A percentile compares a stretch with the other conserved stretches of the same genome.
Evolutionary conservation across 2,329 filamentous ascomycete species (phyloP).

Genomic region (Diplodia corticola): DNA sequence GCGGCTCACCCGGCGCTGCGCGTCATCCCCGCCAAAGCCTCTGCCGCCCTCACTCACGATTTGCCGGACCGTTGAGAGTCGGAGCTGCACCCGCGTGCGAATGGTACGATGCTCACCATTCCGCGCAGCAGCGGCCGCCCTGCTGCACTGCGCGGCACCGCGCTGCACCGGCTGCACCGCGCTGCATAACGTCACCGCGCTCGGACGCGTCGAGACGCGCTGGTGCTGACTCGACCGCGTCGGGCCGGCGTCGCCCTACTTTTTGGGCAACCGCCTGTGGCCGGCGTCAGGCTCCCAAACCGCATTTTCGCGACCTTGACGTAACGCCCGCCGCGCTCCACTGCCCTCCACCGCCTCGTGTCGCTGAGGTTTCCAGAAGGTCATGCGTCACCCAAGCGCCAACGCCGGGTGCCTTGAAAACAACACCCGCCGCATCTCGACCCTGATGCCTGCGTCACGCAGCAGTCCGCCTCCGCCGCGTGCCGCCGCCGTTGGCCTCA

Average conservation of each 20-base stretch:
- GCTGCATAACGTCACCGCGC: constrained; percentile 10
- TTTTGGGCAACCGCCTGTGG: not conserved
- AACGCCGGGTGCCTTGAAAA: constrained; percentile 13
- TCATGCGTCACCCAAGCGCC: not conserved
- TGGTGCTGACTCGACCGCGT: not conserved
- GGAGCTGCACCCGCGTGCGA: not conserved
- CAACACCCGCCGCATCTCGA: not conserved
- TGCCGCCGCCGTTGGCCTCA: not conserved
- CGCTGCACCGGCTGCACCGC: not conserved
- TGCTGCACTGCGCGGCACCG: not conserved
- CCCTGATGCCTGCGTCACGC: not conserved
- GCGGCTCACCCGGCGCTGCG: not conserved
- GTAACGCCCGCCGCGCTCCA: not conserved
- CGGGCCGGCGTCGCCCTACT: constrained; percentile 1
- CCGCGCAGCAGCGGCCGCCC: not conserved
- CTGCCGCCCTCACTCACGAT: not conserved
- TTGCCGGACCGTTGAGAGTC: constrained; percentile 5
- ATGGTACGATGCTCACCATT: constrained; percentile 11
- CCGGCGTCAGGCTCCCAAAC: not conserved
- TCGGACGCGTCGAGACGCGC: not conserved
- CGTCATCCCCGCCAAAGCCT: not conserved
- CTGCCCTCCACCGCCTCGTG: constrained; percentile 4
- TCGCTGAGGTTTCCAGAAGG: constrained; percentile 9
- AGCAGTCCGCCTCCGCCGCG: not conserved
- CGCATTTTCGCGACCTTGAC: not conserved